Evolutionary conservation across 768 basidiomycete genomes (phyloP).

Genomic region (Thelephora ganbajun): DNA sequence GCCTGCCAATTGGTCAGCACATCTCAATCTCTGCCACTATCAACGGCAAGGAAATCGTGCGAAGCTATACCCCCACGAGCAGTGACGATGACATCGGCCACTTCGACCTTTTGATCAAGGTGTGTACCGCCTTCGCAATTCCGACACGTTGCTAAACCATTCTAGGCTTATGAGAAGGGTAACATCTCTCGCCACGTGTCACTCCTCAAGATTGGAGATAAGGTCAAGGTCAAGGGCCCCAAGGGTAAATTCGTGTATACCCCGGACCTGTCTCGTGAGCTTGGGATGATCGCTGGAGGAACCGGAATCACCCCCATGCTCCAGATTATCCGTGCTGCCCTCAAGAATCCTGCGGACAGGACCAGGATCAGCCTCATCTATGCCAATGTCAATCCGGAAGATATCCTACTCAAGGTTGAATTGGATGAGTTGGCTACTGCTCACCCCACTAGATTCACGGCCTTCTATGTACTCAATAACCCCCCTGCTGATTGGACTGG

Average conservation of each 20-base stretch:
- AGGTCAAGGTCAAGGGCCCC: constrained; percentile 84
- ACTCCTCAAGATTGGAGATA: constrained; percentile 76
- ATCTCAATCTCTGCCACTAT: constrained; percentile 86
- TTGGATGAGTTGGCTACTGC: constrained; percentile 62
- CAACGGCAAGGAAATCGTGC: constrained; percentile 76
- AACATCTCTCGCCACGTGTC: constrained; percentile 87
- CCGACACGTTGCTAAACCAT: constrained; percentile 1
- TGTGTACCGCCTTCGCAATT: constrained; percentile 16
- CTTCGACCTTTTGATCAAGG: constrained; percentile 97
- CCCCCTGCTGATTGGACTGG: constrained; percentile 78
- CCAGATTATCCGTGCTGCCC: constrained; percentile 88
- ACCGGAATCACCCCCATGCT: constrained; percentile 99
- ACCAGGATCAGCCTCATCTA: constrained; percentile 85
- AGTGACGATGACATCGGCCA: constrained; percentile 85
- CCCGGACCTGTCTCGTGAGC: constrained; percentile 53
- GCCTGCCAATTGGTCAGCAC: constrained; percentile 94
- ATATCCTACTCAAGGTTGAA: constrained; percentile 84
- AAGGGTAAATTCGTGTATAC: constrained; percentile 89
- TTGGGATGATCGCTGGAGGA: constrained; percentile 97
- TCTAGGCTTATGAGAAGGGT: constrained; percentile 87
- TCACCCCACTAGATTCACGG: constrained; percentile 56
- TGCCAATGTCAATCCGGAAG: constrained; percentile 87
- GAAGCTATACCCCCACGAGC: constrained; percentile 93
- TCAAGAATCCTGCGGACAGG: constrained; percentile 77
- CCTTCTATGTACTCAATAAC: constrained; percentile 92